Conservation (phyloP, 305 asterid species). For the Vinca major region DNA sequence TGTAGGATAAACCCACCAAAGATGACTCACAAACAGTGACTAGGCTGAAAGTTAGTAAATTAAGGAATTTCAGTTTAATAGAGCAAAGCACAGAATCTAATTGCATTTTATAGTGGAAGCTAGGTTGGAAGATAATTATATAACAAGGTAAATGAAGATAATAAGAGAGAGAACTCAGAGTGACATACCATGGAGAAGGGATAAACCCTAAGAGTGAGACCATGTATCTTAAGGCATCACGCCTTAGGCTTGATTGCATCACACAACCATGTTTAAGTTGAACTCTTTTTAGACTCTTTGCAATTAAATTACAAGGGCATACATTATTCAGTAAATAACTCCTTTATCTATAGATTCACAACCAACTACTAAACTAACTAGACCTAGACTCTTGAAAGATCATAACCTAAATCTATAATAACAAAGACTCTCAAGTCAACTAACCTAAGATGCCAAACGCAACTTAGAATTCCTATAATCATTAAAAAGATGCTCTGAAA, state of each 20-base stretch:
- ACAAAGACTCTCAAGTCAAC: not conserved
- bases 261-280: not conserved
- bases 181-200: not conserved
- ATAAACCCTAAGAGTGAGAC: not conserved
- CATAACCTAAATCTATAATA: not conserved
- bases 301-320: not conserved
- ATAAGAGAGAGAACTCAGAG: slow-evolving; percentile 1
- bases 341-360: not conserved
- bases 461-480: not conserved
- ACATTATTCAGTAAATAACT: not conserved
- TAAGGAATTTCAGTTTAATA: not conserved
- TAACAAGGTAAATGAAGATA: not conserved
- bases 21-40: not conserved
- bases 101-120: not conserved
- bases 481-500: not conserved
- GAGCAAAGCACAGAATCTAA: not conserved
- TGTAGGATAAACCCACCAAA: not conserved
- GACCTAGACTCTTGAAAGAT: not conserved
- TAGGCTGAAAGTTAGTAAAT: not conserved
- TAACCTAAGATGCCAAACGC: not conserved
- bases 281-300: not conserved
- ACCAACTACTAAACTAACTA: not conserved
- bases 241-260: not conserved
- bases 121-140: not conserved
- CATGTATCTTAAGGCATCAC: not conserved